A percentile compares a stretch with the other conserved stretches of the same genome.
Conservation (phyloP, 1,284 basidiomycete species). For the Porphyrellus sp. region DNA sequence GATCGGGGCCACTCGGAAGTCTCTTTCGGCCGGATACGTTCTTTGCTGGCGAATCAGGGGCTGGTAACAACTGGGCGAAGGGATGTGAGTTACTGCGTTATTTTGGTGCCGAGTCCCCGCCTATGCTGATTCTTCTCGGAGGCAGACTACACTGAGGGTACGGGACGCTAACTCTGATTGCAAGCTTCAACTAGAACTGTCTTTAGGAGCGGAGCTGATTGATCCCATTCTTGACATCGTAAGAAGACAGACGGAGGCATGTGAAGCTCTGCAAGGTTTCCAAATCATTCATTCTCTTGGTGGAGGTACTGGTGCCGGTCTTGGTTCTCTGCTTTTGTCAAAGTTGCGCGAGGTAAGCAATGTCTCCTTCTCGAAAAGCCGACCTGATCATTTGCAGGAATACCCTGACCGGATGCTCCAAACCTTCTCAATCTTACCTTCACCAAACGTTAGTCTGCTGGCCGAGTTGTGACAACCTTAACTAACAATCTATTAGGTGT, state of each 20-base stretch:
- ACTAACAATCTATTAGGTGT: constrained; percentile 53
- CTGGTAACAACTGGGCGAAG: constrained; percentile 94
- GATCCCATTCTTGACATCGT: constrained; percentile 79
- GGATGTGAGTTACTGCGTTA: constrained; percentile 57
- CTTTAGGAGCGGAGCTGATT: constrained; percentile 83
- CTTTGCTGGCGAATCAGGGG: constrained; percentile 69
- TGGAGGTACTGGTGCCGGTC: constrained; percentile 88
- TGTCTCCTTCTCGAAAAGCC: neutral
- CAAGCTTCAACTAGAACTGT: neutral
- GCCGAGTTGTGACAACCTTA: neutral
- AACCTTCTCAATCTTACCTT: constrained; percentile 90
- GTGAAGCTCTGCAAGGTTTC: constrained; percentile 91
- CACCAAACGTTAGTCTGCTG: constrained; percentile 66
- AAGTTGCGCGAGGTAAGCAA: constrained; percentile 74
- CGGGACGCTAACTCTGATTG: neutral
- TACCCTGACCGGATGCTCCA: constrained; percentile 91
- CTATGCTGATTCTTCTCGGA: constrained; percentile 26
- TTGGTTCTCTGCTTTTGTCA: constrained; percentile 79
- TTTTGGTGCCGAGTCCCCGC: neutral
- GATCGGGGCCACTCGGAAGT: constrained; percentile 63
- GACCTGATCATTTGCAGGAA: constrained; percentile 49
- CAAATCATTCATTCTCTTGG: constrained; percentile 92
- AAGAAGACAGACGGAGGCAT: constrained; percentile 73
- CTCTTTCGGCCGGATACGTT: constrained; percentile 92
- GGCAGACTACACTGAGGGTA: constrained; percentile 83